Conservation (phyloP, 306 rosid genomes). For the Vigna angularis region DNA sequence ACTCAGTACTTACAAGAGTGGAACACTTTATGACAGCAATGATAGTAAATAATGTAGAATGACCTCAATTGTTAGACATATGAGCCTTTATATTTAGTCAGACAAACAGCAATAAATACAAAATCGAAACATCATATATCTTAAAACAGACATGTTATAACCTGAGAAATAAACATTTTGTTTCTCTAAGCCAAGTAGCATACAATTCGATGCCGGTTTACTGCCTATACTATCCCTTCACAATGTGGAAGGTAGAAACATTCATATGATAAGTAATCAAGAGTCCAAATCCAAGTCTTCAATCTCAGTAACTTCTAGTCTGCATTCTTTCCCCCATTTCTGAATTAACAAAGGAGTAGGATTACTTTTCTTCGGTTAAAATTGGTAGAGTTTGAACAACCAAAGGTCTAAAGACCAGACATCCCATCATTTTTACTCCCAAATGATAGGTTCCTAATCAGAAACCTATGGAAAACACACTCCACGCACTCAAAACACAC, state of each 20-base stretch:
- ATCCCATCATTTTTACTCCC: not conserved
- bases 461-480: too few relatives aligned
- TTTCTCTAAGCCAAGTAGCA: constrained; percentile 18
- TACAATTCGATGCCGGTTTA: constrained; percentile 7
- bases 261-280: not conserved
- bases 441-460: too few relatives aligned
- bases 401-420: not conserved
- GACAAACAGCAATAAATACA: constrained; percentile 2
- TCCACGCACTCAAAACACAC: too few relatives aligned
- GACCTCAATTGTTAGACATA: not conserved
- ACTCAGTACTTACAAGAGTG: too few relatives aligned
- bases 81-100: not conserved
- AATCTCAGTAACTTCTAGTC: constrained; percentile 3
- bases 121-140: not conserved
- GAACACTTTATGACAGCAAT: not conserved
- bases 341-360: not conserved
- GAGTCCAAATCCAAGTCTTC: constrained; percentile 16
- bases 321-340: not conserved
- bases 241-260: constrained; percentile 11
- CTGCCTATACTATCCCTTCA: constrained; percentile 16
- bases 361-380: not conserved
- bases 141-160: constrained; percentile 1
- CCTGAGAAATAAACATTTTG: constrained; percentile 8
- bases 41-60: constrained; percentile 25
- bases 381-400: constrained; percentile 22